phyloP scores from a whole-genome alignment of 2,329 filamentous ascomycete genomes.

The Lizonia empirigonia region DNA sequence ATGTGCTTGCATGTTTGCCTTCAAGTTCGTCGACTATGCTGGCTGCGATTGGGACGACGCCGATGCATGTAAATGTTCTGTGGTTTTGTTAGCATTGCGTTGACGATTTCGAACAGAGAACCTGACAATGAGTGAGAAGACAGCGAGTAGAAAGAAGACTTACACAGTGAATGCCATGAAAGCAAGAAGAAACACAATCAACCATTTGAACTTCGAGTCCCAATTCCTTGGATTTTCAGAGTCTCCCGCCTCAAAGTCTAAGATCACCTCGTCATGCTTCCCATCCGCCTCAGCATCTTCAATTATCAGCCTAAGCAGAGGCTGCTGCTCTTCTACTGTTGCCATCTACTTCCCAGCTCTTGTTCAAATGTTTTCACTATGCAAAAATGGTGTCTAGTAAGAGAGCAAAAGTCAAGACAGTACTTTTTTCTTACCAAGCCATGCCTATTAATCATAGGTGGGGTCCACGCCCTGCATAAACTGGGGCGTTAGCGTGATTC shows the following conservation, averaged over 20 bases:
- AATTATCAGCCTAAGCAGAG: slow-evolving; percentile 32
- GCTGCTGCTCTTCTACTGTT: slow-evolving; percentile 37
- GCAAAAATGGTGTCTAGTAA: slow-evolving; percentile 1
- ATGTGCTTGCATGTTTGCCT: slow-evolving; percentile 27
- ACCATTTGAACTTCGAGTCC: slow-evolving; percentile 39
- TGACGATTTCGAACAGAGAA: background rate
- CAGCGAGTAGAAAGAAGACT: background rate
- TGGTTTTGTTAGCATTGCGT: slow-evolving; percentile 14
- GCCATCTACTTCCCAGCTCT: slow-evolving; percentile 21
- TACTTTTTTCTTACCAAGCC: slow-evolving; percentile 17
- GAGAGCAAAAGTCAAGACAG: slow-evolving; percentile 4
- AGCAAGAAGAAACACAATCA: slow-evolving; percentile 41
- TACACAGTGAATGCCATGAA: slow-evolving; percentile 47
- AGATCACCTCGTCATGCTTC: slow-evolving; percentile 28
- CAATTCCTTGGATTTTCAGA: slow-evolving; percentile 41
- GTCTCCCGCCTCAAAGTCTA: slow-evolving; percentile 40
- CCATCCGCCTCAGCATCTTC: slow-evolving; percentile 23
- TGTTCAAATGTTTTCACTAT: background rate
- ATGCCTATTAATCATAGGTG: slow-evolving; percentile 14
- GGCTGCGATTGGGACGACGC: slow-evolving; percentile 43
- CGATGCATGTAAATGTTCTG: slow-evolving; percentile 48
- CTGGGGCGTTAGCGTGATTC: slow-evolving; percentile 10
- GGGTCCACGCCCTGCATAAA: slow-evolving; percentile 15
- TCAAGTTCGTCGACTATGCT: slow-evolving; percentile 42
- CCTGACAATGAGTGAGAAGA: background rate